Evolutionary conservation across 2,329 filamentous ascomycete genomes (phyloP), one percentile per base, ranked within the genome.

Genomic region (Trichoderma lentiforme): DNA sequence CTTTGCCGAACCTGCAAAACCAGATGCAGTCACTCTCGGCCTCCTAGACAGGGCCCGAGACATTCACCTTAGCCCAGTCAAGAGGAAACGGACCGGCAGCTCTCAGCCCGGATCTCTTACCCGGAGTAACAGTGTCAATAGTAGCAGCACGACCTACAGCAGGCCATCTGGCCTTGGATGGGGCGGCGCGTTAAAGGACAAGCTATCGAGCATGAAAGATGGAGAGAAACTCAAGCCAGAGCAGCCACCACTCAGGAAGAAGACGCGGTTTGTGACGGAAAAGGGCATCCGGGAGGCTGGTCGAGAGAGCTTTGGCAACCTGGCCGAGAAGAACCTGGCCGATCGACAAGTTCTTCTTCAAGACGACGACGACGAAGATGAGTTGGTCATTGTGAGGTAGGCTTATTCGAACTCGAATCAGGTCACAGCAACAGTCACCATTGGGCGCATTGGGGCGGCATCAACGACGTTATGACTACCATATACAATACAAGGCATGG

Each of bases 261-360:
- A 93, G 85, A 94, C 92, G 66, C 86, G 92, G n/a, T 94, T 95
- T 78, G 87, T 94, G 53, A 93, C 92, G 30, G 89, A 90, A 56
- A 93, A 91, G 79, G 92, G 92, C 0, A 94, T 95, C 73, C 88
- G 90, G 70, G 92, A 93, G 80, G 92, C 92, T 4, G 92, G 92
- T 1, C 85, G 92, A 73, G 92, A 94, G 77, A 94, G 92, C 77
- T 79, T 94, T 2, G 90, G 90, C 11, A 87, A 88, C 66, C 80
- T 83, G 72, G 69, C 74, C 47, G 78, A 72, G 30, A 69, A 90
- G 14, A 87, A 88, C 64, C 80, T 83, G 72, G 70, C 74, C 43
- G 78, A 72, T 11, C 66, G 81, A 69, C 80, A 78, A 77, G 77
- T 83, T 39, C 75, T 76, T 67, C 76, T 84, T 58, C 80, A 81